phyloP scores from a whole-genome alignment of 2,329 filamentous ascomycete species.

The Colletotrichum orchidophilum region DNA sequence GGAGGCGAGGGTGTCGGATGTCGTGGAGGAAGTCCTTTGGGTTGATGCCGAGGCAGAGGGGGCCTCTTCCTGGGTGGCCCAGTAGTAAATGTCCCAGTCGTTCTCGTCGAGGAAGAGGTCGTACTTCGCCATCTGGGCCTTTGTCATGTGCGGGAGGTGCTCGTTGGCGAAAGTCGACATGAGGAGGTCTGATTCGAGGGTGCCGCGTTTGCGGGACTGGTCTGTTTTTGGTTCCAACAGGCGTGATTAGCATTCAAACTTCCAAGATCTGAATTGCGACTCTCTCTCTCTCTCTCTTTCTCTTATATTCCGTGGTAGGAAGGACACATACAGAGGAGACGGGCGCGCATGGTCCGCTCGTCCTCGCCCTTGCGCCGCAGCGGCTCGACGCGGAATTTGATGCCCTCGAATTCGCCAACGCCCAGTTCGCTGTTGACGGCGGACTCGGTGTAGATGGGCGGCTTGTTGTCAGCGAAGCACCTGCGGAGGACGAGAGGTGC shows the following conservation, averaged over 20 bases:
- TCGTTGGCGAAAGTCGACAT: conserved; percentile 93
- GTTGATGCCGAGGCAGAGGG: conserved; percentile 56
- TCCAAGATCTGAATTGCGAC: neutral
- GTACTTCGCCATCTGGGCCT: conserved; percentile 81
- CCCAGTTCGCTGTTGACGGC: conserved; percentile 65
- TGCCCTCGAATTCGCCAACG: conserved; percentile 89
- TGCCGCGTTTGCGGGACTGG: conserved; percentile 96
- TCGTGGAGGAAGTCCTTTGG: neutral
- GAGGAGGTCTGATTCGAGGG: conserved; percentile 93
- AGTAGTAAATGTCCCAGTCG: conserved; percentile 99
- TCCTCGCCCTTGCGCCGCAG: conserved; percentile 86
- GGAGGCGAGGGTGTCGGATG: neutral
- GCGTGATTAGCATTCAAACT: conserved; percentile 10
- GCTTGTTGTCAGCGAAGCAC: conserved; percentile 39
- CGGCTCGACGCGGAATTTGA: conserved; percentile 89
- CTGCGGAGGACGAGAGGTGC: conserved; percentile 31
- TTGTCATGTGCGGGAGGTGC: conserved; percentile 79
- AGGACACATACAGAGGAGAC: conserved; percentile 68
- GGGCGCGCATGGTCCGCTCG: conserved; percentile 84
- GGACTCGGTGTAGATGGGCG: conserved; percentile 28
- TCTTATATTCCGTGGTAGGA: neutral
- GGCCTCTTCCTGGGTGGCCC: conserved; percentile 85
- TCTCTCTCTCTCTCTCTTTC: no score
- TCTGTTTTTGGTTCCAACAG: conserved; percentile 62
- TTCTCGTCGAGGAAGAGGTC: conserved; percentile 97